These are phyloP conservation scores for Firmiana major DNA, from an alignment of 345 rosid genomes.

Conservation along the genomic window DNA sequence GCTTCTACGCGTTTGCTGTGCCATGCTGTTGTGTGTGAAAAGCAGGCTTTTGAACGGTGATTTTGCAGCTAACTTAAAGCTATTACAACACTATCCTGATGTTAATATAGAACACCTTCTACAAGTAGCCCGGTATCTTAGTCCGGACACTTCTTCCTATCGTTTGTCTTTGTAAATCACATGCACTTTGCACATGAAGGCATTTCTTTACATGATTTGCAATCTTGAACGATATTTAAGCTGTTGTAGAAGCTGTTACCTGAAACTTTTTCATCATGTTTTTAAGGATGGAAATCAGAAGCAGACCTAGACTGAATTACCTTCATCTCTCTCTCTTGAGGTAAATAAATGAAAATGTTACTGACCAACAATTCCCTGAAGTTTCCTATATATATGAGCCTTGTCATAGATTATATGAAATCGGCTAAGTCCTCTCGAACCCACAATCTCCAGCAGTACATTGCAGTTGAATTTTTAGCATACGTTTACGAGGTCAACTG, in stretches of 20 bases:
- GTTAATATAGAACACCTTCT: conserved; percentile 52
- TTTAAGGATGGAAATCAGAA: neutral
- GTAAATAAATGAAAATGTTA: too few species aligned
- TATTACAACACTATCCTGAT: conserved; percentile 62
- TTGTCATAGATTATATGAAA: too few species aligned
- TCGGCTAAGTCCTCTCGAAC: too few species aligned
- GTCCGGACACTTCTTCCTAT: conserved; percentile 44
- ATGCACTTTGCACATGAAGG: neutral
- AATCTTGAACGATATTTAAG: neutral
- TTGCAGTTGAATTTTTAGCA: too few species aligned
- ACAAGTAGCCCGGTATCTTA: conserved; percentile 51
- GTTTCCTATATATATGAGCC: too few species aligned
- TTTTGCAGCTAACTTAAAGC: conserved; percentile 57
- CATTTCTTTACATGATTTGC: neutral
- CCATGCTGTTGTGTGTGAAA: conserved; percentile 58
- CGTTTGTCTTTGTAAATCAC: conserved; percentile 10
- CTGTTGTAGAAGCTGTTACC: neutral
- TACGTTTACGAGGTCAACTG: too few species aligned
- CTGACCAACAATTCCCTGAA: too few species aligned
- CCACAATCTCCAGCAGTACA: too few species aligned
- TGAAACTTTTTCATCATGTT: neutral
- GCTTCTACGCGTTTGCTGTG: conserved; percentile 69
- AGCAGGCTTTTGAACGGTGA: conserved; percentile 53
- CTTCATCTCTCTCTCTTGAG: too few species aligned
- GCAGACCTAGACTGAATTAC: too few species aligned